phyloP scores from a whole-genome alignment of 2,329 filamentous ascomycete genomes.

The Ascochyta lentis region DNA sequence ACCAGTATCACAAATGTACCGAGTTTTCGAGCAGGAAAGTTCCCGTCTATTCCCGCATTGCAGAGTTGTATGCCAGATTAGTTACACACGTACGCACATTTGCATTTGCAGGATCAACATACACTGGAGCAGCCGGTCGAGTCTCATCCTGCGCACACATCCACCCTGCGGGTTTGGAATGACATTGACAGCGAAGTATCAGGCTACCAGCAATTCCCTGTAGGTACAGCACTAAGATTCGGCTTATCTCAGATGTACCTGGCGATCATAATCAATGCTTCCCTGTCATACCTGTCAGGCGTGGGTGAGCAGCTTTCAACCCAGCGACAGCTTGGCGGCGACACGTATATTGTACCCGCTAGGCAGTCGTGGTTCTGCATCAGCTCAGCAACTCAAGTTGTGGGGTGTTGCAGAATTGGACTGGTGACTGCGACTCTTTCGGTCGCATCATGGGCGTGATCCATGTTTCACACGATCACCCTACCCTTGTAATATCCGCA shows the following conservation, averaged over 20 bases:
- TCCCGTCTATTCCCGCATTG: no score
- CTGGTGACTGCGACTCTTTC: constrained; percentile 32
- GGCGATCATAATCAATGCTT: constrained; percentile 23
- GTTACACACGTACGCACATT: background rate
- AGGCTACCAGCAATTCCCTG: background rate
- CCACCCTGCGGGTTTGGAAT: background rate
- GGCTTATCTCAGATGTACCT: constrained; percentile 20
- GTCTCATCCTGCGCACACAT: background rate
- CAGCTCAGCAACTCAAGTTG: constrained; percentile 13
- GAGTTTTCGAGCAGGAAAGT: background rate
- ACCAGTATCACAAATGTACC: background rate
- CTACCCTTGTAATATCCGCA: constrained; percentile 24
- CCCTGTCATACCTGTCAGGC: constrained; percentile 24
- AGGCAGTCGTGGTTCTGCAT: constrained; percentile 11
- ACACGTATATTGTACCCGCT: constrained; percentile 13
- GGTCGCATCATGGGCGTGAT: constrained; percentile 42
- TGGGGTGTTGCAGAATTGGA: constrained; percentile 24
- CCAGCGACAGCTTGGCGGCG: constrained; percentile 24
- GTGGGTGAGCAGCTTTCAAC: constrained; percentile 3
- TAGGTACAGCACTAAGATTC: background rate
- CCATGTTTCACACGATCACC: constrained; percentile 38
- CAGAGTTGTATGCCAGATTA: no score
- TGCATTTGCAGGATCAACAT: background rate
- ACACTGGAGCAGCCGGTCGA: background rate
- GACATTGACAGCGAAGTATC: background rate